phyloP scores from a whole-genome alignment of 139 green algal genomes.

The Spirogloea muscicola region DNA sequence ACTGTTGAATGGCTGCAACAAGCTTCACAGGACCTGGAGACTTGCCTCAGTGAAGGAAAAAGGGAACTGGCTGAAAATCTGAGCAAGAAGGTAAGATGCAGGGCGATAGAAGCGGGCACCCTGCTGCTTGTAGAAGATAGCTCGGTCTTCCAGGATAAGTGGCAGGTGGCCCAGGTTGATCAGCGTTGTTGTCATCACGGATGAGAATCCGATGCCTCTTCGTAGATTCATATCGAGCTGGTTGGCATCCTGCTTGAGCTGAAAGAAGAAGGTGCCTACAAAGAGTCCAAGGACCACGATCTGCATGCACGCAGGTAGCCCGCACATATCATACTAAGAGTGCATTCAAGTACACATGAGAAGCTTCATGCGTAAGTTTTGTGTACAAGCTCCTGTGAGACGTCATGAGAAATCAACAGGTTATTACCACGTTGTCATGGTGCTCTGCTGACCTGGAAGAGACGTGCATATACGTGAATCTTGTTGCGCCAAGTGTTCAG shows the following conservation, averaged over 20 bases:
- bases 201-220: constrained; percentile 2
- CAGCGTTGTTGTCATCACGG: constrained; percentile 17
- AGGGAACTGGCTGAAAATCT: not conserved
- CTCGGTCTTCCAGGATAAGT: constrained; percentile 1
- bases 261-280: constrained; percentile 1
- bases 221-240: not conserved
- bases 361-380: too few species aligned
- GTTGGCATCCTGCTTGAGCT: not conserved
- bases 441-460: constrained; percentile 6
- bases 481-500: not conserved
- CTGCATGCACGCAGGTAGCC: too few species aligned
- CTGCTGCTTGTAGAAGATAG: constrained; percentile 22
- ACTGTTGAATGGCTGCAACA: too few species aligned
- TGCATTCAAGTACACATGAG: too few species aligned
- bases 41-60: constrained; percentile 16
- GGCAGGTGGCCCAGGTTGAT: constrained; percentile 16
- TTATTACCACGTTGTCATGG: too few species aligned
- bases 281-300: constrained; percentile 2
- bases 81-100: not conserved
- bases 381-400: too few species aligned
- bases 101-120: constrained; percentile 23
- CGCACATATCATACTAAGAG: too few species aligned
- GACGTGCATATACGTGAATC: not conserved
- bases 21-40: not conserved
- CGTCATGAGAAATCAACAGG: too few species aligned